phyloP scores from a whole-genome alignment of 83 land plant genomes.

The Thuja plicata region DNA sequence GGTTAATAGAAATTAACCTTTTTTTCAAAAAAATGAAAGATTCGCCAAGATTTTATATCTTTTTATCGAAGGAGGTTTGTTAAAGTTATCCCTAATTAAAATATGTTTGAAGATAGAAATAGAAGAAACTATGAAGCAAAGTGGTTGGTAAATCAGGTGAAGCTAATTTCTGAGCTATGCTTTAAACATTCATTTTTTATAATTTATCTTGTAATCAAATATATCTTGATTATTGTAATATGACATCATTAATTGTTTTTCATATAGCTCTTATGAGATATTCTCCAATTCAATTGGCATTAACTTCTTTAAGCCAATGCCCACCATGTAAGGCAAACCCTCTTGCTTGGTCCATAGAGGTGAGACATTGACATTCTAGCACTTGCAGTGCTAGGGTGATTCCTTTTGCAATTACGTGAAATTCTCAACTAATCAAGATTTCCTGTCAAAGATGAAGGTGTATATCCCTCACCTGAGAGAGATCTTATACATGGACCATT shows the following conservation, averaged over 20 bases:
- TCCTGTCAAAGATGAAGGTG: neutral
- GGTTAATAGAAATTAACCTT: too few relatives aligned
- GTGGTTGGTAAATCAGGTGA: neutral
- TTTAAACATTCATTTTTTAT: neutral
- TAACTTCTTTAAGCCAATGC: neutral
- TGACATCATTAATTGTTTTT: neutral
- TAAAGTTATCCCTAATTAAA: neutral
- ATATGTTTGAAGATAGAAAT: neutral
- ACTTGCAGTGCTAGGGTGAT: neutral
- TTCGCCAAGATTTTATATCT: too few relatives aligned
- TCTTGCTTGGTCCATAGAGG: neutral
- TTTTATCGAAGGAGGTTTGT: too few relatives aligned
- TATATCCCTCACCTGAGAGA: neutral
- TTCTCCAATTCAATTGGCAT: neutral
- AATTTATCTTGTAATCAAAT: neutral
- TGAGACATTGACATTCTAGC: neutral
- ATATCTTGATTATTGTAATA: neutral
- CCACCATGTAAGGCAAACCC: neutral
- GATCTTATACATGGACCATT: neutral
- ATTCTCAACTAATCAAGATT: neutral
- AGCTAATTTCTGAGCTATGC: neutral
- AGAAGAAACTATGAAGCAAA: neutral
- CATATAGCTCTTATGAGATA: neutral
- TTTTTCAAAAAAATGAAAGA: too few relatives aligned
- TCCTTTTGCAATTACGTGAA: neutral